Percentiles rank a stretch among this genome's conserved stretches.
These are phyloP conservation scores for Rauvolfia tetraphylla DNA, from an alignment of 257 asterid species.

Conservation along the genomic window DNA sequence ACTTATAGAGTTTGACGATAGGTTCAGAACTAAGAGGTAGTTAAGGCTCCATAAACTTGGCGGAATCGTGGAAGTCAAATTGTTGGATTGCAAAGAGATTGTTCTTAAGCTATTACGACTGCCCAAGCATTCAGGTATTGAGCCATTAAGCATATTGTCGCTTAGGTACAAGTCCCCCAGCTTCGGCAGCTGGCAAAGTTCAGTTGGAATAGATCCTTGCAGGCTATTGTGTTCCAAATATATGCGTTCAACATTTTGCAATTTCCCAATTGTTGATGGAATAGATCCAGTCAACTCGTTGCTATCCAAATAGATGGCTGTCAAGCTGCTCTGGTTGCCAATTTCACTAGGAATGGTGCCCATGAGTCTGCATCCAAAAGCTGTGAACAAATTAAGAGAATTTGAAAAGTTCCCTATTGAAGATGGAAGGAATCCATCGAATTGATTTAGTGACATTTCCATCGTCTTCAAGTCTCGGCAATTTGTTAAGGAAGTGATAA, in stretches of 20 bases:
- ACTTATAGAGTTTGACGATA: conserved; percentile 38
- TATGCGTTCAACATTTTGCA: conserved; percentile 29
- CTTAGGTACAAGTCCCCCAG: conserved; percentile 41
- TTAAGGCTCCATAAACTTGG: conserved; percentile 38
- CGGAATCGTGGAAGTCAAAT: conserved; percentile 37
- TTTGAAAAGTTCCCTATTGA: conserved; percentile 48
- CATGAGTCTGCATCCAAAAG: conserved; percentile 30
- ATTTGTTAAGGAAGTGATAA: conserved; percentile 40
- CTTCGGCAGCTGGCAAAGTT: conserved; percentile 37
- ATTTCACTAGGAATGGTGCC: conserved; percentile 47
- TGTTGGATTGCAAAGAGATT: conserved; percentile 42
- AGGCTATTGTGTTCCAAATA: conserved; percentile 52
- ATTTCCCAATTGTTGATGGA: conserved; percentile 38
- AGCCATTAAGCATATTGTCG: conserved; percentile 36
- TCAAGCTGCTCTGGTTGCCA: conserved; percentile 41
- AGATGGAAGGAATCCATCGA: conserved; percentile 44
- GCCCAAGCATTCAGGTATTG: conserved; percentile 56
- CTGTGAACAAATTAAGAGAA: conserved; percentile 26
- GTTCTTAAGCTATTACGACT: conserved; percentile 35
- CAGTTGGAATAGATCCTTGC: conserved; percentile 40
- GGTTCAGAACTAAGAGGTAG: conserved; percentile 37
- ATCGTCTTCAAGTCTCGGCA: conserved; percentile 24
- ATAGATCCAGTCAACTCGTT: conserved; percentile 43
- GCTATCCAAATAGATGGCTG: conserved; percentile 28
- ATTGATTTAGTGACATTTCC: conserved; percentile 37